Evolutionary conservation across 1,139 yeast genomes (phyloP).

Genomic region (Hanseniaspora gamundiae): DNA sequence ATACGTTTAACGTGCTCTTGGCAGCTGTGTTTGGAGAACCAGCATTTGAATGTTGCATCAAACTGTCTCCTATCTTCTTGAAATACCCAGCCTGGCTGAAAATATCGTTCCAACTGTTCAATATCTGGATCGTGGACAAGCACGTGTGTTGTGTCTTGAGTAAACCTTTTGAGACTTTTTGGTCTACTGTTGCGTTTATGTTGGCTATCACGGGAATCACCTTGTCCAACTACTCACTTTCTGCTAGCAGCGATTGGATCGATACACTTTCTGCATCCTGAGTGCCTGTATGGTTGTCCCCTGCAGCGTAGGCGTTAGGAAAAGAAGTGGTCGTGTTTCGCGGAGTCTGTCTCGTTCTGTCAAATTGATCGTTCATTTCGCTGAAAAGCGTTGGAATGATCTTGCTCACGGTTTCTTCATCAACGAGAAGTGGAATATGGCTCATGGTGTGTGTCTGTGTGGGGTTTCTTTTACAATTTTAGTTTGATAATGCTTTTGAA

Average conservation of each 20-base stretch:
- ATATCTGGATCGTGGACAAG: background rate
- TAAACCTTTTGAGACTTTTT: background rate
- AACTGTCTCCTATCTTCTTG: background rate
- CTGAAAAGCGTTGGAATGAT: background rate
- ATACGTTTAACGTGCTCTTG: background rate
- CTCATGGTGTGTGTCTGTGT: background rate
- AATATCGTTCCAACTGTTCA: background rate
- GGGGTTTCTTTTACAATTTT: no score
- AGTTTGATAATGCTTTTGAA: no score
- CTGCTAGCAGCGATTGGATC: background rate
- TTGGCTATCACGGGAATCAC: background rate
- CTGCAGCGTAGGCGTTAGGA: background rate
- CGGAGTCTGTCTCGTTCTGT: background rate
- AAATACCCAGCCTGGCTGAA: constrained; percentile 1
- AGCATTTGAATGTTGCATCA: background rate
- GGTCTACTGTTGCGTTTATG: background rate
- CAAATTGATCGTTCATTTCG: background rate
- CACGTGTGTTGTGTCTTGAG: background rate
- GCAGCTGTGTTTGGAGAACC: background rate
- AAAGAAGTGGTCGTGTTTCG: background rate
- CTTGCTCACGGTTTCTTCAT: background rate
- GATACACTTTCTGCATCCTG: background rate
- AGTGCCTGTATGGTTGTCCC: no score
- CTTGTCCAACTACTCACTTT: constrained; percentile 2
- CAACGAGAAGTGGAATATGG: background rate